Evolutionary conservation across 768 basidiomycete genomes (phyloP), one percentile per base, ranked within the genome.

Genomic region (Agrocybe pediades): DNA sequence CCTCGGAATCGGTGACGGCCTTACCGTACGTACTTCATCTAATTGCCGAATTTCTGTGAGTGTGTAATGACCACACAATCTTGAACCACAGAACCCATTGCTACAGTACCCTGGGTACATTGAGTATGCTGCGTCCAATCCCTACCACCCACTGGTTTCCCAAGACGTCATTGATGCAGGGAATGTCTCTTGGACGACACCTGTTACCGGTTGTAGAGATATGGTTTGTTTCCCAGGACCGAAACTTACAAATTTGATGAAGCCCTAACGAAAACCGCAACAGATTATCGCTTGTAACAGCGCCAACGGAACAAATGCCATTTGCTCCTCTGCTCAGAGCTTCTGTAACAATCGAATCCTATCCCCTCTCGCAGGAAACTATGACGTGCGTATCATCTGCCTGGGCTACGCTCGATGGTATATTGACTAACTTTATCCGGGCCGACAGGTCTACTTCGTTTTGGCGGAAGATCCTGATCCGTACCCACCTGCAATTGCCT

Each of bases 1-100:
- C 17, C 75, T 86, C 20, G 86, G 82, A 9, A 73, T 87, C 20
- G 85, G 86, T 16, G 75, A 87, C 61, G 84, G 84, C 7, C 67
- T 86, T 24, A 85, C 84, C 3, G 83, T 85, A 67, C 13, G 74
- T 43, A 15, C 11, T 24, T 24, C 3, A 7, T 6, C 17, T n/a
- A n/a, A n/a, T n/a, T n/a, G n/a, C n/a, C n/a, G n/a, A n/a, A n/a
- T n/a, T n/a, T n/a, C n/a, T n/a, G n/a, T n/a, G n/a, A n/a, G n/a
- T n/a, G n/a, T n/a, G n/a, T n/a, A n/a, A n/a, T 21, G 24, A 45
- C 3, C 21, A 20, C 36, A 6, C 25, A 6, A 13, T 51, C 7
- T 30, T 15, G 25, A 16, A 13, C 19, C 13, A 3, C 23, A 64
- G 63, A 62, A 65, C 24, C 61, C 59, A 2, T 40, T 65, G 24